Conservation (phyloP, 371 early-diverging fungal genomes). For the Mortierella sp. region DNA sequence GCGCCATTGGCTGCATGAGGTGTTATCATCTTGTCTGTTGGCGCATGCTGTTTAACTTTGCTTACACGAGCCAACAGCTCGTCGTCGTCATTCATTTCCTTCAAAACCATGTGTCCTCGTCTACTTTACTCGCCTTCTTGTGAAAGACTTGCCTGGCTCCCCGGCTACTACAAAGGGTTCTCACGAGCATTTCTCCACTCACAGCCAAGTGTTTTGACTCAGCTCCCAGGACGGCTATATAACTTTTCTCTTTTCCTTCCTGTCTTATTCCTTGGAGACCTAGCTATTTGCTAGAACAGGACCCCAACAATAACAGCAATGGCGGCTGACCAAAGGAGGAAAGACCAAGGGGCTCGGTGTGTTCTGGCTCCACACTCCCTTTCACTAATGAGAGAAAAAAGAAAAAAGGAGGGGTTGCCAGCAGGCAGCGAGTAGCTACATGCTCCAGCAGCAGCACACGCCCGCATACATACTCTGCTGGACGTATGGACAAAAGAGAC, state of each 20-base stretch:
- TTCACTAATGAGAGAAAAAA: background rate
- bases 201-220: background rate
- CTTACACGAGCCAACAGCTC: slow-evolving; percentile 1
- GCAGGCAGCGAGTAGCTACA: background rate
- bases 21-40: background rate
- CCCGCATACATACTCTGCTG: no score
- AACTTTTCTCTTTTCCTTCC: background rate
- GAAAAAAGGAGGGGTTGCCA: slow-evolving; percentile 2
- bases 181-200: no score
- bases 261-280: background rate
- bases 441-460: background rate
- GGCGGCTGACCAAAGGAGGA: background rate
- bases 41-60: background rate
- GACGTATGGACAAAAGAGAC: no score
- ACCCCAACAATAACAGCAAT: background rate
- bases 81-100: background rate
- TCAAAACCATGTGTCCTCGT: no score
- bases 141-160: background rate
- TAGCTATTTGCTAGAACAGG: background rate
- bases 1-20: no score
- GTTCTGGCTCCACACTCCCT: background rate
- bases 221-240: background rate
- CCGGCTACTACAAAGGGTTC: no score
- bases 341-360: slow-evolving; percentile 1
- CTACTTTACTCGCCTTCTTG: background rate